These are phyloP conservation scores for Botrytis deweyae DNA, from an alignment of 2,329 filamentous ascomycete genomes.

Conservation along the genomic window DNA sequence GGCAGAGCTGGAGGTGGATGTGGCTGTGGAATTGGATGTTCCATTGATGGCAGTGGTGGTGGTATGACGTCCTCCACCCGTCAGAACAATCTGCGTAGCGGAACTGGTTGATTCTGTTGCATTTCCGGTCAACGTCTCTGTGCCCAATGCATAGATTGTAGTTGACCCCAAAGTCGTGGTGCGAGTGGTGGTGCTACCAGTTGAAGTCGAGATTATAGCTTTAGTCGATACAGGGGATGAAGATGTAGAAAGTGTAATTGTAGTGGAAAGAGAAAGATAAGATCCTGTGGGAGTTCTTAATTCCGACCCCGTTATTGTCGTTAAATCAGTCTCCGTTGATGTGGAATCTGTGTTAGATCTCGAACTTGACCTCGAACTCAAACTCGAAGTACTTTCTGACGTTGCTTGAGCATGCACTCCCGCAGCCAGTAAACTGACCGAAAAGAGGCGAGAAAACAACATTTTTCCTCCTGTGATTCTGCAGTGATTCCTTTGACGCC, in stretches of 20 bases:
- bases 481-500: constrained; percentile 5
- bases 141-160: constrained; percentile 33
- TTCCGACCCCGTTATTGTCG: constrained; percentile 21
- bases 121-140: constrained; percentile 28
- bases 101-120: constrained; percentile 32
- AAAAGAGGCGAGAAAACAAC: constrained; percentile 31
- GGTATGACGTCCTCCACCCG: constrained; percentile 35
- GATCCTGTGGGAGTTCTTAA: constrained; percentile 41
- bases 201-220: constrained; percentile 33
- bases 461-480: constrained; percentile 24
- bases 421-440: constrained; percentile 39
- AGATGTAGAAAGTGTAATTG: constrained; percentile 33
- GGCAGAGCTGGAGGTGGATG: constrained; percentile 45
- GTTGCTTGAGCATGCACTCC: constrained; percentile 29
- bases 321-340: constrained; percentile 24
- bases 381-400: constrained; percentile 1
- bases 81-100: constrained; percentile 42
- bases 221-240: constrained; percentile 35
- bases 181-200: constrained; percentile 29
- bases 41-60: constrained; percentile 45
- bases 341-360: constrained; percentile 27
- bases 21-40: constrained; percentile 49
- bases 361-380: constrained; percentile 15
- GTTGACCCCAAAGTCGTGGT: constrained; percentile 35
- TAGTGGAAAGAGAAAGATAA: constrained; percentile 43